Evolutionary conservation across 1,284 basidiomycete genomes (phyloP).

Genomic region (Farysia itapuensis): DNA sequence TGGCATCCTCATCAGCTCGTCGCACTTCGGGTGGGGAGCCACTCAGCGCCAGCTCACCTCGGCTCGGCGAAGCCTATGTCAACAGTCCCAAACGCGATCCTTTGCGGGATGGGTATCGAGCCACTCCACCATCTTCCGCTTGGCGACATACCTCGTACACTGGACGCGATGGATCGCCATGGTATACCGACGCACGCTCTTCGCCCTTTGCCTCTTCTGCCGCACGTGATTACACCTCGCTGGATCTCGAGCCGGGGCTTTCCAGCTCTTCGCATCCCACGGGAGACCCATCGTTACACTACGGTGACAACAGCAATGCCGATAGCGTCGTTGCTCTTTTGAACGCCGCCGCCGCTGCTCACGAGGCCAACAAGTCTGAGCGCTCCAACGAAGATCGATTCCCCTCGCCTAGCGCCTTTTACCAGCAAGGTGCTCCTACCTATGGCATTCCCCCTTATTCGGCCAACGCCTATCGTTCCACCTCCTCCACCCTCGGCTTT

Average conservation of each 20-base stretch:
- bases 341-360: conserved; percentile 34
- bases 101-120: conserved; percentile 39
- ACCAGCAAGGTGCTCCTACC: conserved; percentile 40
- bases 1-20: conserved; percentile 1
- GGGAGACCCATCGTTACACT: conserved; percentile 30
- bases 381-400: conserved; percentile 43
- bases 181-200: conserved; percentile 47
- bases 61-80: conserved; percentile 35
- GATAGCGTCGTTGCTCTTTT: conserved; percentile 38
- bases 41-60: conserved; percentile 37
- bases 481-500: conserved; percentile 29
- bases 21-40: conserved; percentile 34
- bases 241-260: conserved; percentile 33
- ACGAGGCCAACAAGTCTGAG: conserved; percentile 28
- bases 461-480: conserved; percentile 25
- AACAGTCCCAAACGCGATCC: conserved; percentile 47
- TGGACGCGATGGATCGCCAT: conserved; percentile 46
- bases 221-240: conserved; percentile 36
- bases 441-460: conserved; percentile 41
- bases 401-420: conserved; percentile 45
- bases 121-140: conserved; percentile 33
- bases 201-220: conserved; percentile 54
- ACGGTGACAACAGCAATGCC: conserved; percentile 35
- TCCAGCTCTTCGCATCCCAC: conserved; percentile 15
- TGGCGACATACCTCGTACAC: conserved; percentile 33